These are phyloP conservation scores for Sporisorium scitamineum DNA, from an alignment of 1,284 basidiomycete species.

Conservation along the genomic window DNA sequence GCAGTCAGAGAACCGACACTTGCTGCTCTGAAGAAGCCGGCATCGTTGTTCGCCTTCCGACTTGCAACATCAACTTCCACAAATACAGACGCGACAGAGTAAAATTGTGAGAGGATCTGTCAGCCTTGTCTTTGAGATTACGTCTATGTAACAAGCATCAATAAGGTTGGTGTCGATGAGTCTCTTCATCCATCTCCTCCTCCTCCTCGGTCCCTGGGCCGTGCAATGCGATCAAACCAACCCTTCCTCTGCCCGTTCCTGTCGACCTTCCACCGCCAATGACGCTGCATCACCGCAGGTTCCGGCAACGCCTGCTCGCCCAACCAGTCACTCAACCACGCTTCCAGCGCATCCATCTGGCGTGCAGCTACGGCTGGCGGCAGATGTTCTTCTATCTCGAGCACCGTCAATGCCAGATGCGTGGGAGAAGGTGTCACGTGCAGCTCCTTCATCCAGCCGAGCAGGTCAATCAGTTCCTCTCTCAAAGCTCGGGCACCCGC, in stretches of 20 bases:
- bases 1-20: no score
- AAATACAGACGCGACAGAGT: no score
- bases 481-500: not conserved
- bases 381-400: conserved; percentile 41
- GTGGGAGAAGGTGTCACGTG: conserved; percentile 19
- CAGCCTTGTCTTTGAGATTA: no score
- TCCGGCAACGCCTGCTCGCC: conserved; percentile 18
- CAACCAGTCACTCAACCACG: conserved; percentile 31
- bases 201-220: no score
- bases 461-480: conserved; percentile 29
- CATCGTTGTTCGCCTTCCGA: no score
- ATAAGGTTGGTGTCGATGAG: not conserved
- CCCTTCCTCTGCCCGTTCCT: conserved; percentile 25
- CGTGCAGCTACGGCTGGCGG: conserved; percentile 27
- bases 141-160: not conserved
- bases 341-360: conserved; percentile 37
- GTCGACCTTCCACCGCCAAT: conserved; percentile 44
- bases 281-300: conserved; percentile 22
- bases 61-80: no score
- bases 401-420: conserved; percentile 32
- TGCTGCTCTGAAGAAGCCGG: no score
- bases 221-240: conserved; percentile 29
- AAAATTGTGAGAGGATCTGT: no score
- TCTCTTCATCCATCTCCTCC: not conserved
- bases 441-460: conserved; percentile 44